phyloP scores from a whole-genome alignment of 164 flowering plant species.

The Vitis amurensis region DNA sequence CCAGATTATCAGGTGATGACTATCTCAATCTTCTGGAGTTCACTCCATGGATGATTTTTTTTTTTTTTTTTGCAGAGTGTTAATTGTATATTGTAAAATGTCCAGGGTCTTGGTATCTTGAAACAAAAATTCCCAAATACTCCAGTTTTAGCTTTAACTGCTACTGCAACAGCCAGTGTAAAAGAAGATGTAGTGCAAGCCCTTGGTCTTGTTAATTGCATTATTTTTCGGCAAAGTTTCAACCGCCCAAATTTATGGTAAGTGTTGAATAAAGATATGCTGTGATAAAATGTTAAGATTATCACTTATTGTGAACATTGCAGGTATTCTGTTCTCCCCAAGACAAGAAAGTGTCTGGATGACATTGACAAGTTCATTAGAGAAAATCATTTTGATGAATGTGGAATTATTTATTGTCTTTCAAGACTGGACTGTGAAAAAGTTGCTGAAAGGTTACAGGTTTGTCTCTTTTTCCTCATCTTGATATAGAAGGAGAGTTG shows the following conservation, averaged over 20 bases:
- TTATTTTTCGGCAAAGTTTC: constrained; percentile 92
- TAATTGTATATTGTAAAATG: constrained; percentile 1
- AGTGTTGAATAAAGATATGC: constrained; percentile 15
- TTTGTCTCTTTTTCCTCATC: constrained; percentile 21
- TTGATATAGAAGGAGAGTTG: neutral
- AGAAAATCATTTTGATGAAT: constrained; percentile 85
- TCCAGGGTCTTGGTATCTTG: no score
- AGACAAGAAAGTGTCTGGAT: constrained; percentile 90
- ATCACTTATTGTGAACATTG: constrained; percentile 15
- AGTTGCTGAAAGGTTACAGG: constrained; percentile 92
- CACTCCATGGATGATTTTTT: neutral
- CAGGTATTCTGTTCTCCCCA: constrained; percentile 89
- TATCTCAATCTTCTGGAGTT: neutral
- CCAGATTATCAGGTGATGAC: constrained; percentile 93
- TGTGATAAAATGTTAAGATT: constrained; percentile 7
- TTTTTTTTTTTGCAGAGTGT: no score
- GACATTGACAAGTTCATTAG: constrained; percentile 89
- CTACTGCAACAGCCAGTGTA: constrained; percentile 97
- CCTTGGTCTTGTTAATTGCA: constrained; percentile 89
- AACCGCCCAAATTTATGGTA: constrained; percentile 92
- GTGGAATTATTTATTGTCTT: constrained; percentile 96
- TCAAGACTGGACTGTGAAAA: constrained; percentile 98
- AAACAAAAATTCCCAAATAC: no score
- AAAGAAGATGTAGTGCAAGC: constrained; percentile 99
- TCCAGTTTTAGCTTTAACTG: no score